These are phyloP conservation scores for Aspergillus sp. DNA, from an alignment of 2,329 filamentous ascomycete species.

Conservation along the genomic window DNA sequence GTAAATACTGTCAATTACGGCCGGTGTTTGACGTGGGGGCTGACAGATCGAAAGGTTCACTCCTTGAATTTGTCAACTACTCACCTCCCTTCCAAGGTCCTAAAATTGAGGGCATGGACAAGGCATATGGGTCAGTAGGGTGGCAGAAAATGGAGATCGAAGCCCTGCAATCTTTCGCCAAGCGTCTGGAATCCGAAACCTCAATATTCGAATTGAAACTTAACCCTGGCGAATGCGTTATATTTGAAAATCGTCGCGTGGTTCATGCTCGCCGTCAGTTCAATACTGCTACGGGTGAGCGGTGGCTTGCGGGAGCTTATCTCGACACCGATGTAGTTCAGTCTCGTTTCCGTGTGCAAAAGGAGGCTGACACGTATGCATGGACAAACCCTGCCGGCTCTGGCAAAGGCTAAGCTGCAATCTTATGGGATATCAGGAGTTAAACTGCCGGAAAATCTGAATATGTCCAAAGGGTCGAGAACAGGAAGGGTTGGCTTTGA, in stretches of 20 bases:
- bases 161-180: conserved; percentile 61
- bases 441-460: too few relatives aligned
- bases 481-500: not conserved
- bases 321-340: conserved; percentile 66
- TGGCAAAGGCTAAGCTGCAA: too few relatives aligned
- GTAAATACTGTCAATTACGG: conserved; percentile 61
- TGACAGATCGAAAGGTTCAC: conserved; percentile 11
- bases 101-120: not conserved
- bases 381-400: conserved; percentile 1
- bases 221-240: conserved; percentile 77
- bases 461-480: not conserved
- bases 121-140: not conserved
- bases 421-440: too few relatives aligned
- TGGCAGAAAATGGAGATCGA: conserved; percentile 15
- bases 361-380: not conserved
- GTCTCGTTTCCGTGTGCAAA: conserved; percentile 41
- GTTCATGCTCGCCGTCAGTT: conserved; percentile 81
- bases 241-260: conserved; percentile 90
- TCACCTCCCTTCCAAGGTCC: conserved; percentile 76
- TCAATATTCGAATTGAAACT: conserved; percentile 71
- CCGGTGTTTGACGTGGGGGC: conserved; percentile 51
- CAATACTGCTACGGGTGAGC: conserved; percentile 60
- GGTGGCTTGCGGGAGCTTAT: conserved; percentile 87
- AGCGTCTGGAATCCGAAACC: conserved; percentile 55
- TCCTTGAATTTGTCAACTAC: conserved; percentile 59